Evolutionary conservation across 106 monocot genomes (phyloP).

Genomic region (Dactylorhiza incarnata): DNA sequence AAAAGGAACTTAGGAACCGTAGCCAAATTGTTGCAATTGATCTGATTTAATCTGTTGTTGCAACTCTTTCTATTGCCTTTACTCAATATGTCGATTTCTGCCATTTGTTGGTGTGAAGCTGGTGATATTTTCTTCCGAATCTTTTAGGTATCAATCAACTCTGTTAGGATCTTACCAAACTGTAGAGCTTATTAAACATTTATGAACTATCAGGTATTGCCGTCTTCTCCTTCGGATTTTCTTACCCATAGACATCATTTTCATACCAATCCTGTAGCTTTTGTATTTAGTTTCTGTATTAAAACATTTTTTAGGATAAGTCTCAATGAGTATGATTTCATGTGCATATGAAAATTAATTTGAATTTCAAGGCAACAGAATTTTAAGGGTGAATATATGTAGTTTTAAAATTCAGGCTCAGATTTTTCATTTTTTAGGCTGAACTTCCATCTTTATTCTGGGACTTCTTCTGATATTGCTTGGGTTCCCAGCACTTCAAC

Average conservation of each 20-base stretch:
- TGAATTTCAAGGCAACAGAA: too few species aligned
- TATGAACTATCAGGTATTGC: slow-evolving; percentile 61
- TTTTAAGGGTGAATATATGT: too few species aligned
- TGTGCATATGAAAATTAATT: too few species aligned
- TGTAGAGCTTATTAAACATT: slow-evolving; percentile 66
- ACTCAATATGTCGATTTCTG: background rate
- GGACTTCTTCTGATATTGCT: too few species aligned
- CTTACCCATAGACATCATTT: background rate
- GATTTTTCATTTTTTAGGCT: too few species aligned
- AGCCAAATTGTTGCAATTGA: background rate
- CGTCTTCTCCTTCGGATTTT: background rate
- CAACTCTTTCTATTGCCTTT: background rate
- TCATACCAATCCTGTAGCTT: background rate
- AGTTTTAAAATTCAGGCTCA: too few species aligned
- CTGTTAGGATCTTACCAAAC: slow-evolving; percentile 66
- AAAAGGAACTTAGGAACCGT: too few species aligned
- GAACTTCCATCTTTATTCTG: too few species aligned
- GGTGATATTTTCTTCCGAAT: background rate
- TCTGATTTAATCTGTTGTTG: background rate
- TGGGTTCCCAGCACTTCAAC: too few species aligned
- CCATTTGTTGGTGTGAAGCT: background rate
- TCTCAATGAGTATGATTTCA: too few species aligned
- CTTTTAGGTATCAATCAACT: slow-evolving; percentile 60
- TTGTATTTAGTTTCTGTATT: background rate
- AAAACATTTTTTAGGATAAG: background rate